Conservation (phyloP, 164 flowering plant genomes). For the Stephania cephalantha region DNA sequence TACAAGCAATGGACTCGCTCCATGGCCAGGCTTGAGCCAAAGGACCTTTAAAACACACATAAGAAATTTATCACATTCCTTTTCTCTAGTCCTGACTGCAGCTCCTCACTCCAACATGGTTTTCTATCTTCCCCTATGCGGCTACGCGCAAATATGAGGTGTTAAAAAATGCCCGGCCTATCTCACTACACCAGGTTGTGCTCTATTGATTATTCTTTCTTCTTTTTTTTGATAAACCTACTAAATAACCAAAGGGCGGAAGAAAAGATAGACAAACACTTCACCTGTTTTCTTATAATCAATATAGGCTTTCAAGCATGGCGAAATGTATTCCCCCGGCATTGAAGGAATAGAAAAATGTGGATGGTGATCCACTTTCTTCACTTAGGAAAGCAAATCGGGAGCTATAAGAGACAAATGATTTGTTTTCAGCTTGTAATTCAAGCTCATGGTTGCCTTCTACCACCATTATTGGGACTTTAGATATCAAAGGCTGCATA, state of each 20-base stretch:
- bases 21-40: too few relatives aligned
- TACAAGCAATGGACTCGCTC: too few relatives aligned
- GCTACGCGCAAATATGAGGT: background rate
- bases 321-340: slow-evolving; percentile 93
- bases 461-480: slow-evolving; percentile 86
- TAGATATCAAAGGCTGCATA: slow-evolving; percentile 79
- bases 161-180: background rate
- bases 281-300: slow-evolving; percentile 59
- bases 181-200: background rate
- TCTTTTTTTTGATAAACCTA: too few relatives aligned
- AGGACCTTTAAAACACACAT: background rate
- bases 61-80: background rate
- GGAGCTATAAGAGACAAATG: slow-evolving; percentile 76
- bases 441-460: slow-evolving; percentile 97
- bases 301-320: slow-evolving; percentile 81
- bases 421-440: slow-evolving; percentile 48
- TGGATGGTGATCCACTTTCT: slow-evolving; percentile 75
- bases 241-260: too few relatives aligned
- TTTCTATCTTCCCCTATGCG: background rate
- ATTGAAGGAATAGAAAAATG: slow-evolving; percentile 86
- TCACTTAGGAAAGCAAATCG: slow-evolving; percentile 81
- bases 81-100: background rate
- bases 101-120: background rate
- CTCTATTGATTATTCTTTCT: too few relatives aligned
- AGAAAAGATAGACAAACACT: background rate